Conservation (phyloP, 129 eudicot genomes). For the Flaveria linearis region DNA sequence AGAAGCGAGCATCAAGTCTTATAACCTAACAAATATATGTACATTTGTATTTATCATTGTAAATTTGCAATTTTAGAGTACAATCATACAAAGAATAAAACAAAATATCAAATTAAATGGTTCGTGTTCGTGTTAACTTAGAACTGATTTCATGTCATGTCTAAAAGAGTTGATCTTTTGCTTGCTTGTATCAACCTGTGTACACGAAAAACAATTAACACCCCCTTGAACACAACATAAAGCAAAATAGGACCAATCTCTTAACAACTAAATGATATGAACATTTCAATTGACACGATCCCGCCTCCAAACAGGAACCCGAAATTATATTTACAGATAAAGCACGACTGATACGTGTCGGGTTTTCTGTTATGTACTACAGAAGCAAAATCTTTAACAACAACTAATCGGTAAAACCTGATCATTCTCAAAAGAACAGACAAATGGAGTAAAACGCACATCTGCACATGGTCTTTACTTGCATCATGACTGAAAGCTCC, state of each 20-base stretch:
- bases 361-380: constrained; percentile 11
- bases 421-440: constrained; percentile 31
- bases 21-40: too few relatives aligned
- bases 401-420: constrained; percentile 35
- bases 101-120: not conserved
- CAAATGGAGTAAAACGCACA: constrained; percentile 13
- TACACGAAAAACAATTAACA: too few relatives aligned
- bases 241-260: not conserved
- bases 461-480: constrained; percentile 24
- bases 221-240: not conserved
- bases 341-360: constrained; percentile 2
- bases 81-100: too few relatives aligned
- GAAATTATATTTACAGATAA: constrained; percentile 8
- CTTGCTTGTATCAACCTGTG: too few relatives aligned
- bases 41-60: too few relatives aligned
- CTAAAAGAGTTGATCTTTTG: too few relatives aligned
- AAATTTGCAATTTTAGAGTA: too few relatives aligned
- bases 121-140: too few relatives aligned
- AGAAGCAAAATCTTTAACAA: constrained; percentile 28
- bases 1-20: too few relatives aligned
- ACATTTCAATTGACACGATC: constrained; percentile 11
- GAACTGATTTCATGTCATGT: too few relatives aligned
- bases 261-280: not conserved
- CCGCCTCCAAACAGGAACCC: not conserved
- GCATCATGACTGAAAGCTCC: constrained; percentile 21